These are phyloP conservation scores for Saraca asoca DNA, from an alignment of 331 rosid genomes.

Conservation along the genomic window DNA sequence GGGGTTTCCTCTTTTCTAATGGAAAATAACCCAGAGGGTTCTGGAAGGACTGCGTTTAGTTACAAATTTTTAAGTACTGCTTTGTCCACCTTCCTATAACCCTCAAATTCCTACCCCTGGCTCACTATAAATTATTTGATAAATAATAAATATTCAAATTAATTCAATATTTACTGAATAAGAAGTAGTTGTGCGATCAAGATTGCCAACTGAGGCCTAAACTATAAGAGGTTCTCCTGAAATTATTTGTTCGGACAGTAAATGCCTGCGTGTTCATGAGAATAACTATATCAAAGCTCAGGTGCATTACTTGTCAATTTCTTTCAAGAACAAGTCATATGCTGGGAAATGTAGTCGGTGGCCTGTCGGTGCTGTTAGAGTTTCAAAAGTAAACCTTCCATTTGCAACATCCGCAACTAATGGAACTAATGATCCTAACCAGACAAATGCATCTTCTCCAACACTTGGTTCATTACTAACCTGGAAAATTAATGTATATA, in stretches of 20 bases:
- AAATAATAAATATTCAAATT: slow-evolving; percentile 1
- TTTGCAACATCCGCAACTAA: slow-evolving; percentile 68
- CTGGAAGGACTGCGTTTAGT: not conserved
- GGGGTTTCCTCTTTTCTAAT: slow-evolving; percentile 8
- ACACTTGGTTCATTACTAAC: slow-evolving; percentile 59
- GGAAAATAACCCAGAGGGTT: slow-evolving; percentile 5
- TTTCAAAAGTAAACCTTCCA: slow-evolving; percentile 79
- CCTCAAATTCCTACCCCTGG: too few species aligned
- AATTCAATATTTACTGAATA: slow-evolving; percentile 6
- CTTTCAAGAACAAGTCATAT: slow-evolving; percentile 69
- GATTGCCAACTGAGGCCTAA: not conserved
- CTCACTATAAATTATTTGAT: not conserved
- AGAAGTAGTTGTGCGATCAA: not conserved
- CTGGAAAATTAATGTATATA: slow-evolving; percentile 43
- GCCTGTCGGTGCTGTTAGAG: slow-evolving; percentile 74
- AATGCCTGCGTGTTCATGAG: slow-evolving; percentile 7
- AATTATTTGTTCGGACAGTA: slow-evolving; percentile 2
- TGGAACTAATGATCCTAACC: slow-evolving; percentile 80
- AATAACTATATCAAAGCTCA: slow-evolving; percentile 2
- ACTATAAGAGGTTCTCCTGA: not conserved
- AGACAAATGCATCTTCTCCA: slow-evolving; percentile 92
- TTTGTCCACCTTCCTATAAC: not conserved
- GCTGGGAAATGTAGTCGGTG: slow-evolving; percentile 81
- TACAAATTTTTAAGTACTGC: not conserved
- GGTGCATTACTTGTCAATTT: slow-evolving; percentile 62